Base-by-base conservation (phyloP, 768 basidiomycete species). In the Lactarius quietus region DNA sequence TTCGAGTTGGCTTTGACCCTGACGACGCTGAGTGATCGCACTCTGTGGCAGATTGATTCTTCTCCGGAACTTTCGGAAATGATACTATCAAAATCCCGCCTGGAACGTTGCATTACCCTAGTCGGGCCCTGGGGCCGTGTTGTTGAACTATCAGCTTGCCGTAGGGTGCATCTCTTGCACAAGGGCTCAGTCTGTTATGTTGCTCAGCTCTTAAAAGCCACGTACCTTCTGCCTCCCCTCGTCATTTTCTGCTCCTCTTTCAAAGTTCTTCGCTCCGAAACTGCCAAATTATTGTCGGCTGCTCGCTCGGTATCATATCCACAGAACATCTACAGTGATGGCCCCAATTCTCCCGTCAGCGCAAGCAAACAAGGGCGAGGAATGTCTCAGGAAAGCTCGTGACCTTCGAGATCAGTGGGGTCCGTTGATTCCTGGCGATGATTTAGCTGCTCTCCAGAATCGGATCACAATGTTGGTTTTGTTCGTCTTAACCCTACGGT, bases 391-490 rank as follows among this genome's bases (percentile, higher is more conserved):
- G 20, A 23, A 59, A 43, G 65, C 65, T 36, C 57, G 65, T 26
- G 23, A 41, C 41, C 39, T 66, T 52, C 65, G 65, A 9, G 65
- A 66, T 15, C 38, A 28, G 28, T 66, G 61, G 65, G 62, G 31
- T 35, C 38, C 8, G n/a, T 9, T 62, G 4, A 62, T 66, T 31
- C 65, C 60, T 12, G 48, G 56, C 9, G 20, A 31, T 18, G 65
- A 66, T 36, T 39, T 66, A 10, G 38, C 7, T 6, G 28, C 6
- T 41, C n/a, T 66, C 36, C 57, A 62, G 31, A 62, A 66, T 33
- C 29, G 57, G 6, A 45, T 66, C 28, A 53, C 57, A 28, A 53
- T 62, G 65, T 66, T 23, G 2, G 61, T 33, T 35, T 43, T 8
- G 28, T 52, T 38, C 31, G 26, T 29, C 18, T 45, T 14, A 12